phyloP scores from a whole-genome alignment of 2,329 filamentous ascomycete genomes.

The Colletotrichum lentis region DNA sequence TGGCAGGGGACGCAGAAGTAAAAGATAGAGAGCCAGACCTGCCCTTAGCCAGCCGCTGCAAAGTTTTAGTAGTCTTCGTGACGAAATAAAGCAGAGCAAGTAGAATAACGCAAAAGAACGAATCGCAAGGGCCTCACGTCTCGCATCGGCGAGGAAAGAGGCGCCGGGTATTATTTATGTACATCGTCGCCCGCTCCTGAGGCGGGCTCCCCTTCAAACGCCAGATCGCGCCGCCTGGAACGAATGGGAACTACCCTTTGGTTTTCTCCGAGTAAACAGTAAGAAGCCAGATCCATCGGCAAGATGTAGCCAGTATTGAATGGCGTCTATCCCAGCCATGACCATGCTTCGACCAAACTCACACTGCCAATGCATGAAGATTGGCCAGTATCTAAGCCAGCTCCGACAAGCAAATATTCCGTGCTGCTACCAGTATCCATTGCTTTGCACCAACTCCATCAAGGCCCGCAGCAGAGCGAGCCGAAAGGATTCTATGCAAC shows the following conservation, averaged over 20 bases:
- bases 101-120: conserved; percentile 17
- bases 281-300: not conserved
- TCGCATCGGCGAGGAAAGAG: conserved; percentile 35
- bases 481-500: not conserved
- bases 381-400: not conserved
- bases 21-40: not conserved
- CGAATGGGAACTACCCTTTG: conserved; percentile 6
- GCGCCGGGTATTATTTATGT: conserved; percentile 37
- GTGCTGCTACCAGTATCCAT: not conserved
- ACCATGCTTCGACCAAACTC: conserved; percentile 2
- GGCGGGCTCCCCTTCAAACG: conserved; percentile 15
- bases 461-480: not conserved
- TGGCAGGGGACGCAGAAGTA: not conserved
- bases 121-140: conserved; percentile 37
- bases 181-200: conserved; percentile 10
- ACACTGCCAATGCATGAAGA: not conserved
- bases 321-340: conserved; percentile 7
- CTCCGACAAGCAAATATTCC: not conserved
- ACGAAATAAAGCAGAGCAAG: not conserved
- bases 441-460: not conserved
- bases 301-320: not conserved
- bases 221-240: conserved; percentile 3
- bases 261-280: conserved; percentile 17
- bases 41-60: not conserved
- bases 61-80: not conserved